phyloP scores from a whole-genome alignment of 2,329 filamentous ascomycete species.

The Trichoderma sp. region DNA sequence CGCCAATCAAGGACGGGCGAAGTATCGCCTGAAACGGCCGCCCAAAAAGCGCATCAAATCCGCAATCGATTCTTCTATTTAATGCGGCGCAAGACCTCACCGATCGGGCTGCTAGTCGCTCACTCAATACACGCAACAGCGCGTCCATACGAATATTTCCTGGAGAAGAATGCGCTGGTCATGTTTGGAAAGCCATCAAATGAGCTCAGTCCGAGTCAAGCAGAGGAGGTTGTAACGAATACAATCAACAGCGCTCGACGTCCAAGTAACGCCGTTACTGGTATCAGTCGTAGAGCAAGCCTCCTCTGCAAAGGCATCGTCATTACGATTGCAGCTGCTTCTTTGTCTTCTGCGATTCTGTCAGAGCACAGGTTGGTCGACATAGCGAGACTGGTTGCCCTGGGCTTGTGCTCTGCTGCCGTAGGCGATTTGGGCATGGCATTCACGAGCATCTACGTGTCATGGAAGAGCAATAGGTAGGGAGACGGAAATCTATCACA shows the following conservation, averaged over 20 bases:
- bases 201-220: background rate
- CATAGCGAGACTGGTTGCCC: background rate
- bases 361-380: background rate
- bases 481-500: background rate
- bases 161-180: background rate
- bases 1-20: no score
- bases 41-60: background rate
- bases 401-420: background rate
- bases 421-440: background rate
- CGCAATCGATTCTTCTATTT: background rate
- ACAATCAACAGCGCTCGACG: background rate
- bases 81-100: background rate
- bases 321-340: background rate
- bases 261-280: background rate
- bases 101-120: conserved; percentile 1
- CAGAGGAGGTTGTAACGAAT: background rate
- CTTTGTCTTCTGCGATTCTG: background rate
- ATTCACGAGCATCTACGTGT: background rate
- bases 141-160: background rate
- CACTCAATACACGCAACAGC: background rate
- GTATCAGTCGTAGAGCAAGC: background rate
- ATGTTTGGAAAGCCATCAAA: background rate
- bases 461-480: background rate
- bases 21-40: background rate
- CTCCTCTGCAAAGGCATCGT: background rate